phyloP scores from a whole-genome alignment of 495 filamentous ascomycete genomes.

The Chaetomidium leptoderma region DNA sequence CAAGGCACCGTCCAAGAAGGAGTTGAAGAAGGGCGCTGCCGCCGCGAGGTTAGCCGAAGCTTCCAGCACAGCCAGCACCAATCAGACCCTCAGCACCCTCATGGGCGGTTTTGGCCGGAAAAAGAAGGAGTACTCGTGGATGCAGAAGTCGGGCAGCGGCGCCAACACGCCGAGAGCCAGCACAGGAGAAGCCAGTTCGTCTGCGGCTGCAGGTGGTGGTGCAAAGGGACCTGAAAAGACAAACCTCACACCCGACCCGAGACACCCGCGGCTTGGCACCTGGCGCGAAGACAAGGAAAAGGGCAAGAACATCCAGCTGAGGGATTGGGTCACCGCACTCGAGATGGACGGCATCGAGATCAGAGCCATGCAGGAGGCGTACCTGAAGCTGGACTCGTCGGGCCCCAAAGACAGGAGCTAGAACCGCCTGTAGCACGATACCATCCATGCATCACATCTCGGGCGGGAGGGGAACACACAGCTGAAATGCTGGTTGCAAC shows the following conservation, averaged over 20 bases:
- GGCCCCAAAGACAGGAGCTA: conserved; percentile 10
- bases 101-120: conserved; percentile 50
- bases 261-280: conserved; percentile 48
- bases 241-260: conserved; percentile 35
- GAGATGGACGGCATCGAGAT: conserved; percentile 57
- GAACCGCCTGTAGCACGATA: not conserved
- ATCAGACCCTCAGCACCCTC: conserved; percentile 52
- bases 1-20: conserved; percentile 54
- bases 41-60: conserved; percentile 49
- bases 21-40: conserved; percentile 56
- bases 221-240: conserved; percentile 23
- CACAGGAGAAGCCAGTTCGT: conserved; percentile 28
- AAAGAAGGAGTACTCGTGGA: conserved; percentile 58
- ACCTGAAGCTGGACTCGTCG: conserved; percentile 46
- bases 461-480: not conserved
- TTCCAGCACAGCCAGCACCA: conserved; percentile 52
- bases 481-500: not conserved
- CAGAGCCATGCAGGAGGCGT: conserved; percentile 52
- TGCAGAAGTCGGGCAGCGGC: conserved; percentile 46
- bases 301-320: conserved; percentile 62
- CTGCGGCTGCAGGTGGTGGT: conserved; percentile 11
- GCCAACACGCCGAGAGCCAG: conserved; percentile 43
- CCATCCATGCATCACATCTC: not conserved
- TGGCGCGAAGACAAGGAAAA: conserved; percentile 60
- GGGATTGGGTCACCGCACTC: conserved; percentile 62